Evolutionary conservation across 441 rosid species (phyloP).

Genomic region (Geranium incanum): DNA sequence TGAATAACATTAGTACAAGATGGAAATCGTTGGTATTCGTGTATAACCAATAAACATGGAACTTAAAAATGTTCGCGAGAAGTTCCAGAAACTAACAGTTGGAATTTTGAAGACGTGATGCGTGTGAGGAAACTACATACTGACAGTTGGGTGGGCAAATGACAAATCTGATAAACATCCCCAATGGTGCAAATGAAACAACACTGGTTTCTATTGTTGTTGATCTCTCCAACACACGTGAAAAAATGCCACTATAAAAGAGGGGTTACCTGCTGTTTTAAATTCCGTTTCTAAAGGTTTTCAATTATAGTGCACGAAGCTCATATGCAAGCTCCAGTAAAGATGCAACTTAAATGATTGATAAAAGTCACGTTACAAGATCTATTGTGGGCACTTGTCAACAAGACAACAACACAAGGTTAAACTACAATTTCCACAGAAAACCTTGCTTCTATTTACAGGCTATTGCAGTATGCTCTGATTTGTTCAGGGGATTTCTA

Average conservation of each 20-base stretch:
- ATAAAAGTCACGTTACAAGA: background rate
- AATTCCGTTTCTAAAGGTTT: background rate
- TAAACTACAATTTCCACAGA: too few relatives aligned
- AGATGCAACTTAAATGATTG: background rate
- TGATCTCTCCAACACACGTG: background rate
- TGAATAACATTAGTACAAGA: background rate
- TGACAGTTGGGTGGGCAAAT: background rate
- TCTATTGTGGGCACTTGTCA: background rate
- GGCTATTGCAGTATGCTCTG: too few relatives aligned
- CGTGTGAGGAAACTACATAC: background rate
- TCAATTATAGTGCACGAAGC: background rate
- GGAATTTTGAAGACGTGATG: background rate
- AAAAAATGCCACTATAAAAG: background rate
- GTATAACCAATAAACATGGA: too few relatives aligned
- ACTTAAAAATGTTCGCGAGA: too few relatives aligned
- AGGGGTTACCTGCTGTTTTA: background rate
- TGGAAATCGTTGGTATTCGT: too few relatives aligned
- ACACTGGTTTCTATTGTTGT: too few relatives aligned
- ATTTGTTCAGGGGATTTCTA: too few relatives aligned
- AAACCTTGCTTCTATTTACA: too few relatives aligned
- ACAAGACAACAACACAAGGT: background rate
- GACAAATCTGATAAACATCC: background rate
- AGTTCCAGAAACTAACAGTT: background rate
- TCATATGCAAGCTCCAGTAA: background rate
- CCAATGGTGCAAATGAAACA: background rate